Percentiles rank a stretch among this genome's conserved stretches.
Conservation (phyloP, 345 rosid species). For the Pistacia atlantica region DNA sequence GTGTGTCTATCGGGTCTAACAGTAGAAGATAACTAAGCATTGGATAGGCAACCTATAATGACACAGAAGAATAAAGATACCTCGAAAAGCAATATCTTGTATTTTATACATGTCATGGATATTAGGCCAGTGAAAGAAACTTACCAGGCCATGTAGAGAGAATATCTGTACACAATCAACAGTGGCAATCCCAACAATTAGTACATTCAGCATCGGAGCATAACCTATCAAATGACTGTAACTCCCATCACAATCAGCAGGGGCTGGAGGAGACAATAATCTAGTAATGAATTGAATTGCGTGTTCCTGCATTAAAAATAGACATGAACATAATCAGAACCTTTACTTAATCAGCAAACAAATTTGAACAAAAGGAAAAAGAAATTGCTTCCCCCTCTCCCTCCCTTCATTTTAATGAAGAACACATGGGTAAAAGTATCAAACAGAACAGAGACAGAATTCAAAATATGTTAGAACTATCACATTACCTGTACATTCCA, state of each 20-base stretch:
- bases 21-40: neutral
- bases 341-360: neutral
- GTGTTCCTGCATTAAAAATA: constrained; percentile 69
- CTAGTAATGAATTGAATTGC: constrained; percentile 76
- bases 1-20: neutral
- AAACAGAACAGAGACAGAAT: constrained; percentile 4
- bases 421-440: neutral
- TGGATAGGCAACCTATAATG: neutral
- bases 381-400: neutral
- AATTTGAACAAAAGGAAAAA: constrained; percentile 2
- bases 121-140: constrained; percentile 25
- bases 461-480: constrained; percentile 5
- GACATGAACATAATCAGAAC: constrained; percentile 5
- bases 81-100: neutral
- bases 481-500: constrained; percentile 90
- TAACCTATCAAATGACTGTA: constrained; percentile 73
- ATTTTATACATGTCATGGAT: constrained; percentile 1
- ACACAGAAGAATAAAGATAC: neutral
- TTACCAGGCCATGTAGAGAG: constrained; percentile 91
- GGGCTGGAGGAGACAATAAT: constrained; percentile 79
- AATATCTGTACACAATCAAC: constrained; percentile 92
- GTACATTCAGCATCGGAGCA: constrained; percentile 85
- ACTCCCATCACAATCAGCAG: constrained; percentile 54
- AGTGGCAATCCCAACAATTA: constrained; percentile 82
- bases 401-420: neutral